Evolutionary conservation across 352 stramenopile genomes (phyloP), one percentile per base, ranked within the genome.

Genomic region (Phytophthora sp.): DNA sequence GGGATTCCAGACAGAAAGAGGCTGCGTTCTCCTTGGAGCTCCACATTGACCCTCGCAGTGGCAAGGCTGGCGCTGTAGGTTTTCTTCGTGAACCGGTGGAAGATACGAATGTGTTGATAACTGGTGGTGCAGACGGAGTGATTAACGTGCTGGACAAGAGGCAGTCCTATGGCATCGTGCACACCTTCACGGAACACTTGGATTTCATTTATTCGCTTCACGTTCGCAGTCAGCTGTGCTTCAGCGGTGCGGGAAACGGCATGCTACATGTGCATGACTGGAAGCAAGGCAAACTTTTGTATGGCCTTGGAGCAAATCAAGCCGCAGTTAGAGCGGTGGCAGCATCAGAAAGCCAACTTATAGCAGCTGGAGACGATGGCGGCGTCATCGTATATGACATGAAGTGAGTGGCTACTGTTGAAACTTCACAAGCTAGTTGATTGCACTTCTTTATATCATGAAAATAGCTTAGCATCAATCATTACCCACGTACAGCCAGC

Each of bases 181-280:
- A 80, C 62, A 79, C 73, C 50, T 92, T 90, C 48, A 75, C 70
- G 0, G 78, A 95, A 54, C 89, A 97, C 64, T 69, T 85, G 69
- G 89, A 94, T 59, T 97, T 96, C 59, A 93, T 96, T 59, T 97
- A 97, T 73, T 88, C 85, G 26, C 43, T 97, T 7, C 65, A 89
- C 9, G 27, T 94, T 24, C 66, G 76, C 20, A 72, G 69, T 5
- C 71, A 91, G 46, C 56, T 94, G 10, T 94, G 88, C 52, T 89
- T 96, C 15, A 94, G 79, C 39, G 89, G 89, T 10, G 87, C 79
- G 5, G 89, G 89, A 42, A 89, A 94, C 42, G 89, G 89, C 20
- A 94, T 91, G 79, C 77, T 97, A 20, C 82, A 96, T 23, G 82
- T 92, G 12, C 88, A 96, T 59, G 75, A 95, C 62, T 84, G 87